Evolutionary conservation across 768 basidiomycete species (phyloP), one percentile per base, ranked within the genome.

Genomic region (Megacollybia marginata): DNA sequence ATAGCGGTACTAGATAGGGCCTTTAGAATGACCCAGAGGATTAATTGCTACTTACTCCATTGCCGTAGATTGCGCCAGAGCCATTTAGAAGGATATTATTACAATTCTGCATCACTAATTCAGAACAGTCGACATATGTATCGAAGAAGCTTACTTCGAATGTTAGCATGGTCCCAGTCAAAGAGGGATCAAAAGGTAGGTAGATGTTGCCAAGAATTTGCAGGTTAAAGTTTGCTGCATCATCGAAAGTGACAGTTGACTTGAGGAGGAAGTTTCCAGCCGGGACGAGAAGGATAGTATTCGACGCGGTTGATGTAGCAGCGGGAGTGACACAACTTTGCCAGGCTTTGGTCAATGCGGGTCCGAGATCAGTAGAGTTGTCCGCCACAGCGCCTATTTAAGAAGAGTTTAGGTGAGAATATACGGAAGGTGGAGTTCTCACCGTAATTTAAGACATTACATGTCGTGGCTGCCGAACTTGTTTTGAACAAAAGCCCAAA

Each of bases 341-440:
- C 55, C 57, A 62, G 1, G 61, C 55, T 31, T 42, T 43, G 19
- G 52, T 58, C 48, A 62, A 52, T 33, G 61, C 59, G n/a, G 59
- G 59, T 2, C 59, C 57, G 13, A 62, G 43, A 31, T 62, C 61
- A 15, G 61, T 62, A n/a, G 51, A 44, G 45, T 59, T 61, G 51
- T 61, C 58, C 3, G 58, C 59, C 2, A 56, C 54, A 9, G 52
- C 59, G 35, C 23, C 23, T 28, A 28, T 28, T 6, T 2, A 6
- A 28, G 6, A 6, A 28, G 23, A 3, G 23, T 28, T 28, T 28
- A 28, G 23, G 23, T 28, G 23, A 28, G 23, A 28, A 28, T 6
- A 28, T 2, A 28, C 6, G 23, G 23, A 6, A 3, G 23, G 23
- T 28, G 23, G 23, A 28, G 23, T 28, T 28, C 23, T 28, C 23